Conservation (phyloP, 2,329 filamentous ascomycete genomes). For the Emydomyces testavorans region DNA sequence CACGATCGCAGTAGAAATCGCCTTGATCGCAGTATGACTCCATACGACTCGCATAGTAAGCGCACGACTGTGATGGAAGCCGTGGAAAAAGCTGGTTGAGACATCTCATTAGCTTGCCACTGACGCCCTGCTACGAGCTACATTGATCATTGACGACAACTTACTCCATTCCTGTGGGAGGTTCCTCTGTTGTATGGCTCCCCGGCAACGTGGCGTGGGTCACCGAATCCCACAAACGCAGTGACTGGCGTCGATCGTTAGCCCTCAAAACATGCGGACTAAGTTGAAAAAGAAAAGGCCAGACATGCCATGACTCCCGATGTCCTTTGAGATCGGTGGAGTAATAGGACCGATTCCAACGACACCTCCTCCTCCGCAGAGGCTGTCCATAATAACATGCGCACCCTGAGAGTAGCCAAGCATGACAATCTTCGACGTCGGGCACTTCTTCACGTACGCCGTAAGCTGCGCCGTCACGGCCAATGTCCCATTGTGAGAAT, state of each 20-base stretch:
- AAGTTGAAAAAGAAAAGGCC: not conserved
- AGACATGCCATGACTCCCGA: conserved; percentile 6
- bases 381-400: conserved; percentile 11
- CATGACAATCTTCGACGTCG: conserved; percentile 11
- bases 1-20: conserved; percentile 12
- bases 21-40: conserved; percentile 13
- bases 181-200: conserved; percentile 11
- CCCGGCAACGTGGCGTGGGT: conserved; percentile 4
- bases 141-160: not conserved
- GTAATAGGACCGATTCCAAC: conserved; percentile 3
- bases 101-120: not conserved
- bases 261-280: not conserved
- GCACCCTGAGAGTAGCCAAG: conserved; percentile 14
- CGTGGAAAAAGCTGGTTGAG: conserved; percentile 13
- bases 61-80: conserved; percentile 3
- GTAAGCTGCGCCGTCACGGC: conserved; percentile 8
- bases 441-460: conserved; percentile 8
- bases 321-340: not conserved
- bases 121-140: not conserved
- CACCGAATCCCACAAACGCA: conserved; percentile 11
- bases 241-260: conserved; percentile 4
- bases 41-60: conserved; percentile 4
- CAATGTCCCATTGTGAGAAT: conserved; percentile 6
- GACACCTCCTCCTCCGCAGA: conserved; percentile 8
- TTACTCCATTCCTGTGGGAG: conserved; percentile 8